A percentile compares a stretch with the other conserved stretches of the same genome.
phyloP scores from a whole-genome alignment of 495 filamentous ascomycete species.

The Viridothelium virens region DNA sequence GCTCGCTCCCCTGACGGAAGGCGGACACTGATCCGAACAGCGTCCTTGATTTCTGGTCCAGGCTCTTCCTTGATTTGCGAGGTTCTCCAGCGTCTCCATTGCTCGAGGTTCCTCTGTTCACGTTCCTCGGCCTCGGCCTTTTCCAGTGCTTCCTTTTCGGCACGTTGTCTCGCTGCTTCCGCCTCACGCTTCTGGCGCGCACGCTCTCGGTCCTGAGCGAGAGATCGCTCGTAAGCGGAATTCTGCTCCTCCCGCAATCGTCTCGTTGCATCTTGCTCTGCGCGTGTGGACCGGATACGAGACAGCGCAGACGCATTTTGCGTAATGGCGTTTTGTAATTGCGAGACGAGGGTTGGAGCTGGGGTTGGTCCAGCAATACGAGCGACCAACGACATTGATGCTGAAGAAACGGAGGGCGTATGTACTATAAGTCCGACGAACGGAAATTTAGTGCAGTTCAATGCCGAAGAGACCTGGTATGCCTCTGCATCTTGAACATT shows the following conservation, averaged over 20 bases:
- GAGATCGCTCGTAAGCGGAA: conserved; percentile 80
- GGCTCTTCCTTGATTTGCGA: conserved; percentile 62
- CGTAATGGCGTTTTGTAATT: conserved; percentile 60
- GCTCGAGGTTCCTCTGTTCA: conserved; percentile 48
- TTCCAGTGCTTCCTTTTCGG: conserved; percentile 54
- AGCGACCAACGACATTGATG: conserved; percentile 77
- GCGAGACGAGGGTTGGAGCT: conserved; percentile 57
- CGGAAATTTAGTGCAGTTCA: conserved; percentile 83
- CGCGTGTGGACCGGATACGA: conserved; percentile 58
- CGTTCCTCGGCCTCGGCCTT: conserved; percentile 56
- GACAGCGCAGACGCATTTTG: conserved; percentile 63
- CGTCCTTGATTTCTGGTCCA: conserved; percentile 51
- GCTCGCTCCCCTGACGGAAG: conserved; percentile 65
- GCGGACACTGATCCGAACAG: conserved; percentile 74
- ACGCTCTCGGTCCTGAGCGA: conserved; percentile 80
- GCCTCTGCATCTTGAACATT: conserved; percentile 87
- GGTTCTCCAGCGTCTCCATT: conserved; percentile 79
- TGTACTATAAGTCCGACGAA: conserved; percentile 78
- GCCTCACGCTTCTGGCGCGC: conserved; percentile 65
- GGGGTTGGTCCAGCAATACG: conserved; percentile 63
- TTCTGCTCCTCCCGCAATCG: conserved; percentile 77
- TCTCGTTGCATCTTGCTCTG: conserved; percentile 67
- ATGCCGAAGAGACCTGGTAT: conserved; percentile 76
- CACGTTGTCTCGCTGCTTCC: conserved; percentile 56
- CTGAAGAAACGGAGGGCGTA: conserved; percentile 69